Evolutionary conservation across 257 asterid genomes (phyloP), one percentile per base, ranked within the genome.

Genomic region (Handroanthus guayacan): DNA sequence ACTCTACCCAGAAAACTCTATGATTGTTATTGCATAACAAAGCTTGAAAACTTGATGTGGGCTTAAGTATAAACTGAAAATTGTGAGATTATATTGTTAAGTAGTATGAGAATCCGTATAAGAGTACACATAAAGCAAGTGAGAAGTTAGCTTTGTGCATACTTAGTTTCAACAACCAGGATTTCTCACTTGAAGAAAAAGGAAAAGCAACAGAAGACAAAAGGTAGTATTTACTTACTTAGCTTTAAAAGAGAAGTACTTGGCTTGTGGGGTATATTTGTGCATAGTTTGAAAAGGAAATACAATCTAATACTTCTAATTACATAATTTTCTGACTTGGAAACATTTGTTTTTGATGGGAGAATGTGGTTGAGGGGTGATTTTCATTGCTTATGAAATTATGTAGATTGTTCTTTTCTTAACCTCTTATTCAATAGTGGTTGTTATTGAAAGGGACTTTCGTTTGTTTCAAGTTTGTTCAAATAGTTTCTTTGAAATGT

Each of bases 121-220:
- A 78, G 97, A 92, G 97, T 94, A 82, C 75, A 86, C 78, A 84
- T 47, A 89, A 94, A 94, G 98, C 87, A 92, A 80, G 71, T 75
- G 82, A 72, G 68, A 74, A 76, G 84, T 85, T 85, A 81, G 84
- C 79, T 81, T 84, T 76, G 87, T 48, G 87, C 73, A 71, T 77
- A 73, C 81, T 81, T 75, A 79, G 78, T 69, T 80, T 79, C 86
- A 92, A 89, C 97, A 72, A 89, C 95, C 81, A 70, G 67, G 82
- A 83, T 78, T 84, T 88, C 83, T 84, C 92, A 82, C 96, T 94
- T 91, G 87, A 81, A 87, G 91, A 70, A 76, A 71, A 89, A 90
- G 96, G 75, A 80, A 92, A 81, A 73, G 85, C 74, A 51, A 67
- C 68, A 80, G 3, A 64, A 36, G 58, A 45, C 61, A 64, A 38